Conservation (phyloP, 1,139 yeast species). For the Geotrichum citri-aurantii region DNA sequence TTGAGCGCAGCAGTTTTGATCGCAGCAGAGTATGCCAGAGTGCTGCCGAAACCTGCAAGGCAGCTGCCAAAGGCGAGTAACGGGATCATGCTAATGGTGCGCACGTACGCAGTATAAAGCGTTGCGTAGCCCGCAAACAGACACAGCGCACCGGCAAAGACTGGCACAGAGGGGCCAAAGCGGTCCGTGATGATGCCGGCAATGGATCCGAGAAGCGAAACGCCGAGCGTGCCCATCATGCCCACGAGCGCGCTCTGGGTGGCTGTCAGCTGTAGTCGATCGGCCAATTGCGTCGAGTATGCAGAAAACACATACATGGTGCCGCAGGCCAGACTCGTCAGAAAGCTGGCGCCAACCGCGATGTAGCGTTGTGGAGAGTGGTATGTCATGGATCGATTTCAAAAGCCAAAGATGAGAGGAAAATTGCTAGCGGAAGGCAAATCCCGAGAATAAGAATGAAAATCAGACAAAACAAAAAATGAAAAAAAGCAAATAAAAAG, state of each 20-base stretch:
- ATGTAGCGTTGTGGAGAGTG: neutral
- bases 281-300: constrained; percentile 57
- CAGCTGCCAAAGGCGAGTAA: constrained; percentile 28
- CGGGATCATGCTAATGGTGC: constrained; percentile 23
- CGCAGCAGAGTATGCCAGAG: constrained; percentile 33
- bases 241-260: constrained; percentile 52
- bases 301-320: constrained; percentile 56
- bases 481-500: neutral
- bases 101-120: constrained; percentile 26
- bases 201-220: constrained; percentile 51
- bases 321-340: constrained; percentile 43
- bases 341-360: constrained; percentile 8
- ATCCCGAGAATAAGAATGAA: neutral
- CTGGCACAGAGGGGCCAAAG: constrained; percentile 45
- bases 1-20: constrained; percentile 36
- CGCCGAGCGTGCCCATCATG: constrained; percentile 51
- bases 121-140: constrained; percentile 28
- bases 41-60: constrained; percentile 33
- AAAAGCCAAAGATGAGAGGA: neutral
- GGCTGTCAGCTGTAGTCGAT: constrained; percentile 45
- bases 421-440: neutral
- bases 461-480: neutral
- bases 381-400: neutral
- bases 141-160: constrained; percentile 32
- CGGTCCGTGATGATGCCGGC: constrained; percentile 55